These are phyloP conservation scores for Phytophthora macrochlamydospora DNA, from an alignment of 352 stramenopile species.

Conservation along the genomic window DNA sequence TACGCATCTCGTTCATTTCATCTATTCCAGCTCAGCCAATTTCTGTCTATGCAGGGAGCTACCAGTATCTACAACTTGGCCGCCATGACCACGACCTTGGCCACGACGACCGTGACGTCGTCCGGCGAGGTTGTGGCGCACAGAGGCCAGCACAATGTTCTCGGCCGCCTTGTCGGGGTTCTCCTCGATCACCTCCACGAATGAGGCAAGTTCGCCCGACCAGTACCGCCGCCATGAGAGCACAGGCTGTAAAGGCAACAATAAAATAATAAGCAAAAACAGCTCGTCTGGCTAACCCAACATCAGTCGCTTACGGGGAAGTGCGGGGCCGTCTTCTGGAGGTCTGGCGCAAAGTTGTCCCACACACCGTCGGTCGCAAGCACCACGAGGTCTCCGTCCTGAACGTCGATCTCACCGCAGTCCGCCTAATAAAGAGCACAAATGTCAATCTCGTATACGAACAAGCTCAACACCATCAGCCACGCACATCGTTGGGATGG, in stretches of 20 bases:
- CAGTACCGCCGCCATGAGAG: slow-evolving; percentile 68
- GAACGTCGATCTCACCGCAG: slow-evolving; percentile 69
- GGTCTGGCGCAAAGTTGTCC: slow-evolving; percentile 77
- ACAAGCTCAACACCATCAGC: neutral
- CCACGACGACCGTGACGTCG: slow-evolving; percentile 82
- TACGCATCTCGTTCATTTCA: too few relatives aligned
- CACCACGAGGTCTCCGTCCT: slow-evolving; percentile 78
- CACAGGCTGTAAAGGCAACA: slow-evolving; percentile 41
- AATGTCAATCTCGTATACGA: neutral
- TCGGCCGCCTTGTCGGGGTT: slow-evolving; percentile 54
- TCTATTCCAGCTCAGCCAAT: neutral
- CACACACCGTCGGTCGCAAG: slow-evolving; percentile 83
- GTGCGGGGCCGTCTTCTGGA: slow-evolving; percentile 50
- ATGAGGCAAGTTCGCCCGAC: slow-evolving; percentile 59
- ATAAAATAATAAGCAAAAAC: slow-evolving; percentile 7
- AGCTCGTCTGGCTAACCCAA: neutral
- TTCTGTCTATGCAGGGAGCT: slow-evolving; percentile 20
- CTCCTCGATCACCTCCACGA: slow-evolving; percentile 61
- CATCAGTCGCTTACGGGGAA: slow-evolving; percentile 51
- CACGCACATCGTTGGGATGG: slow-evolving; percentile 66
- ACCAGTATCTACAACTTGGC: slow-evolving; percentile 52
- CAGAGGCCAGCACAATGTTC: slow-evolving; percentile 68
- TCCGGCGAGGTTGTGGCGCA: slow-evolving; percentile 84
- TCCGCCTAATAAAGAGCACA: slow-evolving; percentile 46
- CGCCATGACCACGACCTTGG: slow-evolving; percentile 58